A percentile compares a stretch with the other conserved stretches of the same genome.
phyloP scores from a whole-genome alignment of 306 rosid genomes.

The Gleditsia sinensis region DNA sequence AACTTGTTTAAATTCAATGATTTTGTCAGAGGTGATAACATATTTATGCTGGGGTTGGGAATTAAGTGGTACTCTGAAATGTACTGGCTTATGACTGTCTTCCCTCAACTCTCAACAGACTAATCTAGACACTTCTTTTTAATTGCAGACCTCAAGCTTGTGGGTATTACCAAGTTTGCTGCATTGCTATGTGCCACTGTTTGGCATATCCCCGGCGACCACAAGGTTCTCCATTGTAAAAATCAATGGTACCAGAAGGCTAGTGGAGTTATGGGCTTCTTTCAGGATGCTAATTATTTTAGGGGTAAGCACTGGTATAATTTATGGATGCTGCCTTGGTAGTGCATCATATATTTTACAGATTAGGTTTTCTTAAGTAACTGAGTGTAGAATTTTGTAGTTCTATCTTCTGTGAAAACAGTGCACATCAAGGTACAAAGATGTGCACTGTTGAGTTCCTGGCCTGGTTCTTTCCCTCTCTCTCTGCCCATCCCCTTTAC shows the following conservation, averaged over 20 bases:
- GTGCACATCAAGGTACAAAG: neutral
- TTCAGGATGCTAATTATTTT: conserved; percentile 48
- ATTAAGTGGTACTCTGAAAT: neutral
- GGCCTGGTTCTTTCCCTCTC: neutral
- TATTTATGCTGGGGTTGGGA: neutral
- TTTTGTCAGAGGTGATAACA: neutral
- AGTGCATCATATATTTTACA: neutral
- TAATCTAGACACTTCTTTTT: conserved; percentile 3
- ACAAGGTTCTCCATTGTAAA: conserved; percentile 42
- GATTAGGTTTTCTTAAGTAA: conserved; percentile 13
- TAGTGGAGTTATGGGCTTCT: conserved; percentile 79
- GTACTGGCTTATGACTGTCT: neutral
- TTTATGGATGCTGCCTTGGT: conserved; percentile 17
- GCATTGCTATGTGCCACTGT: conserved; percentile 38
- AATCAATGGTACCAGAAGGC: conserved; percentile 75
- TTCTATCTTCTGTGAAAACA: conserved; percentile 8
- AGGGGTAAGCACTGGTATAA: conserved; percentile 48
- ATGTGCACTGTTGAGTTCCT: neutral
- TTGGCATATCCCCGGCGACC: conserved; percentile 35
- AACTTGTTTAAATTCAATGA: neutral
- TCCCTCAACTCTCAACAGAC: conserved; percentile 9
- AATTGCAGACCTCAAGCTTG: conserved; percentile 43
- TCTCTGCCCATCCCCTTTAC: too few species aligned
- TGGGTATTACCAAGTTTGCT: conserved; percentile 36
- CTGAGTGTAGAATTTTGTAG: neutral